A percentile compares a stretch with the other conserved stretches of the same genome.
Evolutionary conservation across 352 stramenopile genomes (phyloP).

Genomic region (Pythium volutum): DNA sequence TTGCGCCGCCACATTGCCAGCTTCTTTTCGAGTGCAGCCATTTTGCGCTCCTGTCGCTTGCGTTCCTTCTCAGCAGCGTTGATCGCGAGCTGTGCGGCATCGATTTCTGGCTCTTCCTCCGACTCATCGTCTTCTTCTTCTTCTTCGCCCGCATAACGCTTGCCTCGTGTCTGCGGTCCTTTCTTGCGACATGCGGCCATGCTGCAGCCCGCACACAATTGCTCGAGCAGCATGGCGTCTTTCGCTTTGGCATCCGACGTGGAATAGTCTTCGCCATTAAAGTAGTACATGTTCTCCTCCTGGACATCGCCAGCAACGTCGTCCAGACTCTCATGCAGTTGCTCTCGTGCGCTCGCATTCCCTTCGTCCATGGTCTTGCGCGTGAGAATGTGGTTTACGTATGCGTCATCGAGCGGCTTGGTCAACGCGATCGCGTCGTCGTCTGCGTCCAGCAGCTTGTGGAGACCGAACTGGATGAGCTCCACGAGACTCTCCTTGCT

Average conservation of each 20-base stretch:
- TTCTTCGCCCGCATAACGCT: conserved; percentile 31
- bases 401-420: conserved; percentile 53
- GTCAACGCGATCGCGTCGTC: conserved; percentile 36
- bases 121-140: conserved; percentile 36
- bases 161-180: conserved; percentile 20
- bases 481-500: conserved; percentile 49
- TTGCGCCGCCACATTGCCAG: conserved; percentile 53
- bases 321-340: conserved; percentile 38
- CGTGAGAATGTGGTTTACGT: conserved; percentile 54
- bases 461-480: conserved; percentile 73
- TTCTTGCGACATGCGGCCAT: conserved; percentile 28
- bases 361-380: conserved; percentile 30
- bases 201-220: conserved; percentile 30
- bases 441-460: conserved; percentile 51
- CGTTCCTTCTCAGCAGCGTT: conserved; percentile 32
- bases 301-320: conserved; percentile 53
- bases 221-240: conserved; percentile 40
- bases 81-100: conserved; percentile 19
- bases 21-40: conserved; percentile 44
- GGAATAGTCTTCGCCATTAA: conserved; percentile 74
- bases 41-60: conserved; percentile 39
- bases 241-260: conserved; percentile 35
- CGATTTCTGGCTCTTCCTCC: conserved; percentile 18
- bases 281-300: conserved; percentile 86
- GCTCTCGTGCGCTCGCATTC: conserved; percentile 12